Base-by-base conservation (phyloP, 106 monocot species). In the Apostasia ramifera region DNA sequence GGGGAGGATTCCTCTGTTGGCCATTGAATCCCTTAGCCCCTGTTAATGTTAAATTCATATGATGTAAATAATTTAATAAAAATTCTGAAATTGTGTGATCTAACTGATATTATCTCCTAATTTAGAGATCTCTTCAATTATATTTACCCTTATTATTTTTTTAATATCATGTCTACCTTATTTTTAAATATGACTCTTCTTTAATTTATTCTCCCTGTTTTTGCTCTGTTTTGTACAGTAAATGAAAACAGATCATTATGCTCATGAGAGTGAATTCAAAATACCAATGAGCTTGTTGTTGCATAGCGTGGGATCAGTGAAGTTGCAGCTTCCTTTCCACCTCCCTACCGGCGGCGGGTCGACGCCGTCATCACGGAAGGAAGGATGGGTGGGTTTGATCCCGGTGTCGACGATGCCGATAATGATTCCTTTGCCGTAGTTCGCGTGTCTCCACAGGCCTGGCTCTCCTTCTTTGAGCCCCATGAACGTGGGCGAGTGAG, bases 341-440 rank as follows among this genome's bases (percentile, higher is more conserved):
- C 26, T 57, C 14, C 14, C 26, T 7, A 26, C 73, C 12, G 57
- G 57, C 57, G 13, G 57, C 57, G 57, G 57, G 14, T 14, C 26
- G 10, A 26, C 26, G 14, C 57, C 57, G 26, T 57, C 57, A 57
- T 57, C 57, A 3, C 4, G 1, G 12, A 76, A 81, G 12, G 76
- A 81, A 54, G 75, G 66, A 57, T 81, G 76, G 37, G 7, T 40
- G n/a, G 71, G 66, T 5, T n/a, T 38, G 51, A 71, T 61, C 1
- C 70, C 81, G 8, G 66, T 59, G 75, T 80, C 80, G 6, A 81
- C 37, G 2, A 81, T 54, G 4, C 68, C 68, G 5, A 68, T 68
- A 5, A 53, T 68, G 4, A 4, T 40, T 2, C 68, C 68, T 1
- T 53, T 1, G 8, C 68, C 68, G 40, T 14, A 43, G 13, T 5